phyloP scores from a whole-genome alignment of 352 stramenopile genomes.

The Phytophthora sp. region DNA sequence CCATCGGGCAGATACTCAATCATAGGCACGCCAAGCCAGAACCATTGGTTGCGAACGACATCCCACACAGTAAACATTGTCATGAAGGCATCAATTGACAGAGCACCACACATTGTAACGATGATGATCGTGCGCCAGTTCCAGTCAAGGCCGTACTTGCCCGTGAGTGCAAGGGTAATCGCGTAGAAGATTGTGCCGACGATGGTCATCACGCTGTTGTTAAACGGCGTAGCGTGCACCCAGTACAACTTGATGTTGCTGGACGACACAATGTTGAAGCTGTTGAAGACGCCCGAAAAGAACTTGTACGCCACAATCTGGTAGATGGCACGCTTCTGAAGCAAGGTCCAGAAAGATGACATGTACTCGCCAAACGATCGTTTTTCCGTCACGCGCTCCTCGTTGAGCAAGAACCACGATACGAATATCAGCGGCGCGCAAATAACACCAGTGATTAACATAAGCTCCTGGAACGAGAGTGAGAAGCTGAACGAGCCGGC shows the following conservation, averaged over 20 bases:
- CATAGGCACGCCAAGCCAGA: constrained; percentile 58
- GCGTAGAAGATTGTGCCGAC: constrained; percentile 47
- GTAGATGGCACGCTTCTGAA: constrained; percentile 61
- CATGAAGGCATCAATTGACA: constrained; percentile 49
- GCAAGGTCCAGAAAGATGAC: constrained; percentile 45
- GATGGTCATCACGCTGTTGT: constrained; percentile 54
- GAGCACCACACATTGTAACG: constrained; percentile 36
- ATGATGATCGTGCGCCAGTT: constrained; percentile 54
- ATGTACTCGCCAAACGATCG: constrained; percentile 37
- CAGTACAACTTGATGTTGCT: constrained; percentile 61
- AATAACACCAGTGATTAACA: constrained; percentile 40
- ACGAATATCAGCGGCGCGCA: constrained; percentile 34
- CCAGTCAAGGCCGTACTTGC: constrained; percentile 52
- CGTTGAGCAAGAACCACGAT: constrained; percentile 41
- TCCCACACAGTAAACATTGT: constrained; percentile 59
- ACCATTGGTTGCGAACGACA: constrained; percentile 58
- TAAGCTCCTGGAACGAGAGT: constrained; percentile 47
- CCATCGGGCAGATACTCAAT: constrained; percentile 52
- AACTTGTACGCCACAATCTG: constrained; percentile 69
- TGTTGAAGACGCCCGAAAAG: constrained; percentile 63
- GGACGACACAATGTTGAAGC: constrained; percentile 56
- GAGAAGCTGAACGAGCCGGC: constrained; percentile 43
- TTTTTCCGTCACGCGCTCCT: constrained; percentile 31
- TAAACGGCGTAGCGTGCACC: constrained; percentile 64
- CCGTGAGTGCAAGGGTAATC: constrained; percentile 40